Conservation (phyloP, 208 protist species). For the Crithidia thermophila region DNA sequence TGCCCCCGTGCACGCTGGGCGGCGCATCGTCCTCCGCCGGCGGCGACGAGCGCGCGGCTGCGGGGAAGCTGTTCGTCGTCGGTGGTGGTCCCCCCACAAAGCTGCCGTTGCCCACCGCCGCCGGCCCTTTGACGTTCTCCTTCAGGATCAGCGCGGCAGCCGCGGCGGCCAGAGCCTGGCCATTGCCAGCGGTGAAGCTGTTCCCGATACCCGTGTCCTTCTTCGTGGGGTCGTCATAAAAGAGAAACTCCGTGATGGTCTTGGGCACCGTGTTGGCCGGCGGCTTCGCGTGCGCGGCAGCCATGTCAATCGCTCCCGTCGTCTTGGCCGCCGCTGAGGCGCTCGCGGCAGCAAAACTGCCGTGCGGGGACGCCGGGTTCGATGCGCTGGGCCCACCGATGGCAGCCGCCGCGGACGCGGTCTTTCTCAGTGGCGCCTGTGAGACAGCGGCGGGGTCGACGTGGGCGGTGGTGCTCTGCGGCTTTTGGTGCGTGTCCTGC, state of each 20-base stretch:
- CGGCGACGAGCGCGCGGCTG: too few species aligned
- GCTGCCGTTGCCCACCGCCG: constrained; percentile 7
- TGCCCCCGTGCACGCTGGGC: background rate
- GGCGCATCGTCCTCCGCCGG: too few species aligned
- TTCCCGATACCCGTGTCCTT: background rate
- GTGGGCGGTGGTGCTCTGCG: background rate
- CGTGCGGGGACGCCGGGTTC: background rate
- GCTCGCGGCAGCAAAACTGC: constrained; percentile 10
- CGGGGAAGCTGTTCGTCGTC: constrained; percentile 3
- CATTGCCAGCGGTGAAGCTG: constrained; percentile 21
- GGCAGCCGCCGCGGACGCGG: background rate
- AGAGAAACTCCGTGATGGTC: constrained; percentile 24
- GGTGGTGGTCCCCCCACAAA: background rate
- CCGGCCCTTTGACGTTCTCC: constrained; percentile 1
- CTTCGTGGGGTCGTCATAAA: constrained; percentile 21
- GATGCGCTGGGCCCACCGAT: background rate
- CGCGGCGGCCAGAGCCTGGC: constrained; percentile 17
- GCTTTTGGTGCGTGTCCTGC: background rate
- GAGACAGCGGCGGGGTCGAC: background rate
- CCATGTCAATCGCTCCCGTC: background rate
- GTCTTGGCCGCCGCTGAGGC: background rate
- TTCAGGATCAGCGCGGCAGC: constrained; percentile 11
- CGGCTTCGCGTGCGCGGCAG: background rate
- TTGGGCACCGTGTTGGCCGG: constrained; percentile 24
- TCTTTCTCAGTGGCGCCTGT: background rate